Base-by-base conservation (phyloP, 176 grass and related monocot species). In the Eleusine indica region DNA sequence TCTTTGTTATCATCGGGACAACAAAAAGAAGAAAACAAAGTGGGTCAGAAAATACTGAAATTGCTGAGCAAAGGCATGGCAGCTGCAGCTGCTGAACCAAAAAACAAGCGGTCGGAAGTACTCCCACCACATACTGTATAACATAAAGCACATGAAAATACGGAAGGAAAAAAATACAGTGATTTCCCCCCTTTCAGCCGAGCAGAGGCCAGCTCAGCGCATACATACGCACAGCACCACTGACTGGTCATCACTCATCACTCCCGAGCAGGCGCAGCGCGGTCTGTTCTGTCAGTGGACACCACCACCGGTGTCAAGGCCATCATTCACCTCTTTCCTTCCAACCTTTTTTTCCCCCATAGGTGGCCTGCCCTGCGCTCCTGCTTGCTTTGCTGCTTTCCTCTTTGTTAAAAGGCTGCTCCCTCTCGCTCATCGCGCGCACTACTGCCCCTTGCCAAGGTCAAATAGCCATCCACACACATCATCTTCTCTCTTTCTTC, bases 321-420 rank as follows among this genome's bases (percentile, higher is more conserved):
- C 84, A 87, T 87, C 80, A 84, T 87, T 64, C 80, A 81, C 62
- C 25, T 80, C 85, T 76, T 76, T 70, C 84, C 70, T 76, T 70
- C 84, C 70, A 71, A 54, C 3, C 57, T 18, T 70, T 85, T 68
- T 68, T 66, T 48, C 22, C 15, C 17, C 78, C 79, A 70, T 70
- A 47, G 69, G 69, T 30, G 71, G 61, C 9, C 76, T 65, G 69
- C 86, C 73, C 75, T 77, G 72, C 80, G 79, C 80, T 78, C 19
- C 75, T 68, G 81, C 85, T 66, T 28, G 71, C 80, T 75, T 76
- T 49, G 80, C 76, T 80, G 70, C 73, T 71, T 82, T 82, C 70
- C 82, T 78, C 86, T 91, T 85, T 85, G 53, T 81, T 85, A 86
- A 88, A 88, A 85, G 77, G 87, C 75, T 82, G 79, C 86, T 79